Base-by-base conservation (phyloP, 257 asterid genomes). In the Scutellaria baicalensis region DNA sequence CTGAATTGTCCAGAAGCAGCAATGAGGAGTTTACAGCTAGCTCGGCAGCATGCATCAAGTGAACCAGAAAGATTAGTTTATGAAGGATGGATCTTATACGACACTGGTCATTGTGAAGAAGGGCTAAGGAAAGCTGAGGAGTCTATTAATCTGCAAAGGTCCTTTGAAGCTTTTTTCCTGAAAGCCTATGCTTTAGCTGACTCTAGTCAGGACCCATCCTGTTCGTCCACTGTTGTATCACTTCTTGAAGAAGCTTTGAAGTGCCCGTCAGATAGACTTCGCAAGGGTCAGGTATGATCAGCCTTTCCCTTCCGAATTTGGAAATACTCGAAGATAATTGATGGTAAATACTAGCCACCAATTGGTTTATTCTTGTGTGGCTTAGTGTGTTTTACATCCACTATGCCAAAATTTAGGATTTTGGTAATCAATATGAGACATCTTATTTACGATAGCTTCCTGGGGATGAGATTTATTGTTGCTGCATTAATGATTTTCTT, bases 121-220 rank as follows among this genome's bases (percentile, higher is more conserved):
- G 99, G 99, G 59, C 87, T 91, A 48, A 75, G 57, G 66, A 94
- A 94, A 82, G 97, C 99, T 11, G 99, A 91, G 87, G 97, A 94
- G 80, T 91, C 99, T 50, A 94, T 92, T 67, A 76, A 66, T 75
- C 91, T 85, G 54, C 95, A 88, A 74, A 89, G 99, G 83, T 94
- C 99, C 43, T 94, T 94, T 50, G 99, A 94, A 85, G 99, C 99
- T 43, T 94, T 89, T 83, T 94, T 94, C 85, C 78, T 94, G 81
- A 94, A 94, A 88, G 99, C 99, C 21, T 94, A 91, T 78, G 99
- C 99, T 64, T 86, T 94, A 73, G 99, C 99, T 0, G 99, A 94
- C 79, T 94, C 99, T 27, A 85, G 95, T 84, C 86, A 80, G 45
- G 97, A 94, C 74, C 87, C 96, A 27, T 94, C 99, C 47, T 89